Base-by-base conservation (phyloP, 2,329 filamentous ascomycete genomes). In the Cordyceps pruinosa region DNA sequence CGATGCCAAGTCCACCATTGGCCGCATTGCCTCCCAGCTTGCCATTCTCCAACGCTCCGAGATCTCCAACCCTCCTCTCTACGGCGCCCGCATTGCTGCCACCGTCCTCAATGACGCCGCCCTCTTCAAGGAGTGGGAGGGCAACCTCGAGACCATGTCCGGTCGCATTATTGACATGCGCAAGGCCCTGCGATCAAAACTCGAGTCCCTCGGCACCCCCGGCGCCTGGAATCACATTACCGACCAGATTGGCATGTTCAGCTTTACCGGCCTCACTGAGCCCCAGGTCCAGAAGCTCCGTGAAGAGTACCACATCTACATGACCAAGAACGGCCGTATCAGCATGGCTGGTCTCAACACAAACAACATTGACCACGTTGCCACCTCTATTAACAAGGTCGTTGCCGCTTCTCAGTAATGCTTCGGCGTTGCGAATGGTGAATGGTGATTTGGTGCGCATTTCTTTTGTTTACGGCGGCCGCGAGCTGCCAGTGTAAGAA, bases 191-290 rank as follows among this genome's bases (percentile, higher is more conserved):
- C 83, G 90, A 51, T 75, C 77, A 57, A 90, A 92, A 73, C 83
- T 99, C 12, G 93, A 97, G 75, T 84, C 86, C 68, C 81, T 93
- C 59, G 84, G 83, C 30, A 97, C 94, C 0, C 93, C 93, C 0
- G 93, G 93, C 32, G 88, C 83, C 15, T 99, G 94, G 94, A 90
- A 92, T 69, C 94, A 99, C 75, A 96, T 99, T 71, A 97, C 92
- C 17, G 89, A 95, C 67, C 94, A 99, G 81, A 99, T 99, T 69
- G 94, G 94, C 76, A 99, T 99, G 94, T 99, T 99, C 77, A 93
- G 87, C 72, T 99, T 96, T 72, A 95, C 90, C 1, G 90, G 90
- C 13, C 74, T 95, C 70, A 82, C 72, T 13, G 88, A 91, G 75
- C 70, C 82, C 61, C 89, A 94, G 70, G 89, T 93, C 8, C 65